phyloP scores from a whole-genome alignment of 2,329 filamentous ascomycete species.

The Arachnomyces sp. region DNA sequence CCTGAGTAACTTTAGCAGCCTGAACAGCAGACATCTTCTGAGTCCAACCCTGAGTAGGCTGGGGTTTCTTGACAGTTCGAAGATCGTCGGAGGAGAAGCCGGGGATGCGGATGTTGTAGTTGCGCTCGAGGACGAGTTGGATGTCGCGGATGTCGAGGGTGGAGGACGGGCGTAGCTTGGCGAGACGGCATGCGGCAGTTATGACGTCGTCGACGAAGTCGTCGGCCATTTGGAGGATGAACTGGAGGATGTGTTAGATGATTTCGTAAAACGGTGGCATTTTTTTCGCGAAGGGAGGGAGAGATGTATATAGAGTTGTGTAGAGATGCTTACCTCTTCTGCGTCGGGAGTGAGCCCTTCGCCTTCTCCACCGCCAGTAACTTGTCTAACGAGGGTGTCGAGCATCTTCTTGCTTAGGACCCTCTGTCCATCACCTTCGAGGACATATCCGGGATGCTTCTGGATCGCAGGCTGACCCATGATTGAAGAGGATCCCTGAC shows the following conservation, averaged over 20 bases:
- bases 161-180: conserved; percentile 85
- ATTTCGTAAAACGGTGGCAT: conserved; percentile 2
- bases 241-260: conserved; percentile 42
- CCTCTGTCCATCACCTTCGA: conserved; percentile 85
- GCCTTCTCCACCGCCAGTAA: conserved; percentile 70
- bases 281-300: neutral
- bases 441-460: conserved; percentile 72
- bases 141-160: conserved; percentile 83
- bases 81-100: conserved; percentile 93
- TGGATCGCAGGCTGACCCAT: conserved; percentile 80
- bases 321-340: conserved; percentile 64
- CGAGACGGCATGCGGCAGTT: conserved; percentile 76
- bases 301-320: conserved; percentile 7
- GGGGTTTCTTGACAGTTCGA: conserved; percentile 85
- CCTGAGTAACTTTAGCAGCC: conserved; percentile 66
- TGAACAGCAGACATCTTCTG: conserved; percentile 96
- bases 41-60: conserved; percentile 81
- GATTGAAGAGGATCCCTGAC: conserved; percentile 67
- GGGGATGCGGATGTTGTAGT: conserved; percentile 85
- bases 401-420: conserved; percentile 97
- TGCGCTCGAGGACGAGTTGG: conserved; percentile 72
- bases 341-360: conserved; percentile 83
- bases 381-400: conserved; percentile 87
- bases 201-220: conserved; percentile 92
- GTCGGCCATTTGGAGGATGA: conserved; percentile 79